These are phyloP conservation scores for Rhododendron ferrugineum DNA, from an alignment of 148 eudicot species.

Conservation along the genomic window DNA sequence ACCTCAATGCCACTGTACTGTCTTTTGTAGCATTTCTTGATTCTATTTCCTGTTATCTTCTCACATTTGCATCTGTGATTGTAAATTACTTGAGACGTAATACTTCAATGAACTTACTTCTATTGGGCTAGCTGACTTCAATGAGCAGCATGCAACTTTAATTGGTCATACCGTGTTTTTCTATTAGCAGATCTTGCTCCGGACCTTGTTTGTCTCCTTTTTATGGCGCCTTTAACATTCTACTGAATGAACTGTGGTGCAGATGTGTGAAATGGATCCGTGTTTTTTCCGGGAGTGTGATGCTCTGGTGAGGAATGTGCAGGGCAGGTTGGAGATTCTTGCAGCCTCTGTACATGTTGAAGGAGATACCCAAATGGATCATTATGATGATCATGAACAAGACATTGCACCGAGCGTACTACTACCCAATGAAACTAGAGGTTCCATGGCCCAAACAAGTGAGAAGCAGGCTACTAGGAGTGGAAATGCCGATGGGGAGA, in stretches of 20 bases:
- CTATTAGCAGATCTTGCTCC: not conserved
- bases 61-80: not conserved
- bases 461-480: slow-evolving; percentile 47
- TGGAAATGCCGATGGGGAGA: slow-evolving; percentile 31
- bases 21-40: not conserved
- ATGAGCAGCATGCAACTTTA: not conserved
- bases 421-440: slow-evolving; percentile 30
- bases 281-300: slow-evolving; percentile 76
- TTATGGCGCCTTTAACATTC: not conserved
- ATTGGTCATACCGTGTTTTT: not conserved
- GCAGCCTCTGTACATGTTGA: slow-evolving; percentile 78
- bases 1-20: not conserved
- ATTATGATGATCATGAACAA: slow-evolving; percentile 62
- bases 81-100: not conserved
- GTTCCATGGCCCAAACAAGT: slow-evolving; percentile 38
- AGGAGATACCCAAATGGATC: slow-evolving; percentile 59
- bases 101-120: not conserved
- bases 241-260: slow-evolving; percentile 13
- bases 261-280: slow-evolving; percentile 88
- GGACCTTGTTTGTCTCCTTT: not conserved
- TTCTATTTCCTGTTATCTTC: not conserved
- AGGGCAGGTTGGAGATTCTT: slow-evolving; percentile 82
- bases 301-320: slow-evolving; percentile 60
- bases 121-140: not conserved
- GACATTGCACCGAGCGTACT: slow-evolving; percentile 16